Evolutionary conservation across 768 basidiomycete species (phyloP), one percentile per base, ranked within the genome.

Genomic region (Hypholoma sublateritium): DNA sequence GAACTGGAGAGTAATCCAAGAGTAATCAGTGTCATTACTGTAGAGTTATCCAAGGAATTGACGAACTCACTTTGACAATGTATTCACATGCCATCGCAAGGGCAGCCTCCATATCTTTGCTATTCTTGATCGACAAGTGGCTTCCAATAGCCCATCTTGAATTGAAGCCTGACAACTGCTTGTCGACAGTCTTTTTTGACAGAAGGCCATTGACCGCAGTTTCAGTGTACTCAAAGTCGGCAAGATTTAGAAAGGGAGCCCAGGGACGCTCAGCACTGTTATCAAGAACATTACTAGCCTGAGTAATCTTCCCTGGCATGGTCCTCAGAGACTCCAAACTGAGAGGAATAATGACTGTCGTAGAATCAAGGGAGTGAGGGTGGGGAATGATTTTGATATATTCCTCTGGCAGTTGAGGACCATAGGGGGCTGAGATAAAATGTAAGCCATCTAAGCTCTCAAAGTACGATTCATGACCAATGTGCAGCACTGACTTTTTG

Each of bases 181-280:
- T 64, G 37, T 60, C 51, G 6, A 51, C 8, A 57, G 62, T 17
- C n/a, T 55, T 21, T 12, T 70, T 56, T 1, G 62, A 41, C n/a
- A 68, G 28, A 1, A 57, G 43, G 22, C 62, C 64, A 4, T 47
- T 56, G 51, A 69, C 57, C 4, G 55, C 61, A 3, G 61, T 65
- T 35, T 69, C 65, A 4, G 67, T 62, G 50, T 62, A 67, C 49
- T 69, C 65, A 36, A 69, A 69, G 44, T 69, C 67, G 1, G 58
- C 66, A 12, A 65, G 56, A 5, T 13, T 66, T 19, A 28, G 14
- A 48, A 70, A 70, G 19, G 68, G 65, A 9, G 68, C 68, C 67
- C 65, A 69, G 1, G 65, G 68, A 3, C 50, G 46, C 9, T 34
- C 13, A 50, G 59, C 28, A 52, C 12, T 41, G 34, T 47, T 32